Evolutionary conservation across 2,329 filamentous ascomycete species (phyloP), one percentile per base, ranked within the genome.

Genomic region (Paecilomyces fulvus): DNA sequence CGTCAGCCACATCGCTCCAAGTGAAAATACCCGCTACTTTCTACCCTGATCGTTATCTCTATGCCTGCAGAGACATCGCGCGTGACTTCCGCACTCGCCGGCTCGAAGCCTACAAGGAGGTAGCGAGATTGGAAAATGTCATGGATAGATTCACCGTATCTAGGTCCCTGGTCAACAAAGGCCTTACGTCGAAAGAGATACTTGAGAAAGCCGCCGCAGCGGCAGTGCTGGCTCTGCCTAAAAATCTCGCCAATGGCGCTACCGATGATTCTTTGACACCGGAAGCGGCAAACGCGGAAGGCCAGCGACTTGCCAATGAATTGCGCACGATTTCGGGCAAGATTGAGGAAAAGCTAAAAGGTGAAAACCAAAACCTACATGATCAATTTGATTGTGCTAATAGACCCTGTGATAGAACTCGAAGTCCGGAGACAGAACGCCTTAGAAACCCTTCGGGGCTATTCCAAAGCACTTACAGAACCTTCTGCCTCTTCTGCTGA

Each of bases 41-140:
- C 63, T 84, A 83, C 60, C 76, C 80, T 3, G 84, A 86, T 68
- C 77, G 83, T 50, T 87, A 86, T 65, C 71, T 85, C 50, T 73
- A 80, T 52, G 71, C 75, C 59, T 81, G 80, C 57, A 73, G 76
- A 55, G 73, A 74, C 1, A 64, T 75, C 9, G 75, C 80, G 14
- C 73, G 73, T 49, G 71, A 75, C 8, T 76, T 84, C 56, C 77
- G 80, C 30, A 57, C 61, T 7, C 67, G 67, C 30, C 69, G 71
- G 59, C 64, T 74, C 7, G 64, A 71, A 49, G 62, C 71, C 7
- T 63, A 66, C 30, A 60, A 67, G 37, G 65, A 73, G 31, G 62
- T 76, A 4, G 60, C 63, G 23, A 65, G 61, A 37, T 52, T 76
- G 12, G 68, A 73, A 20, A 55, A 52, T 10, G 57, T 71, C 12